Conservation (phyloP, 129 eudicot species). For the Flaveria brownii region DNA sequence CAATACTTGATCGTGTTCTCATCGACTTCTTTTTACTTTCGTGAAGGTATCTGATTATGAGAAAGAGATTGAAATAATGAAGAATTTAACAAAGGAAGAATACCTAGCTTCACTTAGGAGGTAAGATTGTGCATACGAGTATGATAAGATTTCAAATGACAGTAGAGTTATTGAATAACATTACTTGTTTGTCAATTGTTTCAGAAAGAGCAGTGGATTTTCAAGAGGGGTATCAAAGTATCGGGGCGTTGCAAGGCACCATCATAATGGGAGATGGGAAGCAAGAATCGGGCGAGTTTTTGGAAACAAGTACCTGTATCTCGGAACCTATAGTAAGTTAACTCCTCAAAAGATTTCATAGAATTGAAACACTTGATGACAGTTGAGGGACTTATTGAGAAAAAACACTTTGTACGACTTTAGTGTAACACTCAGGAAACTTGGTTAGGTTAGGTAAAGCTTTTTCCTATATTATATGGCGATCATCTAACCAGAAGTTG, state of each 20-base stretch:
- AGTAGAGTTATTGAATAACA: neutral
- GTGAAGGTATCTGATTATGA: constrained; percentile 63
- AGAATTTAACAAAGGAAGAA: constrained; percentile 73
- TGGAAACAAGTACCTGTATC: constrained; percentile 81
- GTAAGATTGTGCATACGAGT: constrained; percentile 26
- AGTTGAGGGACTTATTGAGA: no score
- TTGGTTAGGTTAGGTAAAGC: no score
- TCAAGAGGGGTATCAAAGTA: constrained; percentile 88
- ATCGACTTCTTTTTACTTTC: constrained; percentile 13
- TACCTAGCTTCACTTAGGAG: constrained; percentile 79
- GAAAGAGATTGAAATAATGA: constrained; percentile 74
- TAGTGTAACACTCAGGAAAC: no score
- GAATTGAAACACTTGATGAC: no score
- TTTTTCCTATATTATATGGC: no score
- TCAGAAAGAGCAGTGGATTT: constrained; percentile 84
- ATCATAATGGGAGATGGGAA: constrained; percentile 93
- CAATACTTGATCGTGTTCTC: neutral
- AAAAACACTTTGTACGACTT: neutral
- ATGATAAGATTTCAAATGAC: neutral
- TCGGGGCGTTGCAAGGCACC: constrained; percentile 90
- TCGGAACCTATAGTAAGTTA: constrained; percentile 79
- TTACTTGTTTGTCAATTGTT: neutral
- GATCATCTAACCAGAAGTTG: constrained; percentile 14
- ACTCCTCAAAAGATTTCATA: neutral
- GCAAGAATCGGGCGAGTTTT: constrained; percentile 90